Evolutionary conservation across 768 basidiomycete species (phyloP).

Genomic region (Clitopilus passeckerianus): DNA sequence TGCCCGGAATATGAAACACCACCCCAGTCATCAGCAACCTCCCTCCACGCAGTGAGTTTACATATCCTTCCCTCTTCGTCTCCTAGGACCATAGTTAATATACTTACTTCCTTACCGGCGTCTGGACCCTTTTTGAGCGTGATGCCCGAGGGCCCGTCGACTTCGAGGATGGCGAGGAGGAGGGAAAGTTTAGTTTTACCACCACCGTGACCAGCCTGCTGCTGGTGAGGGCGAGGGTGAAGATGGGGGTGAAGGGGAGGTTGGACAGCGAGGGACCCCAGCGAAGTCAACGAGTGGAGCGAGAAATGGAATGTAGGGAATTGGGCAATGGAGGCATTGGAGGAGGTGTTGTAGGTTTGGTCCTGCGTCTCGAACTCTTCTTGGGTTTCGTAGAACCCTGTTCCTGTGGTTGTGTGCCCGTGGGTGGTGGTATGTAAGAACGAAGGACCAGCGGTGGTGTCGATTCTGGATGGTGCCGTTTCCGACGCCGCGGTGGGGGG

Average conservation of each 20-base stretch:
- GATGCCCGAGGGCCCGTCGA: slow-evolving; percentile 71
- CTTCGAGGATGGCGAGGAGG: slow-evolving; percentile 66
- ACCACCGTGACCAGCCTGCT: slow-evolving; percentile 23
- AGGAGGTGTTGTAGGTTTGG: slow-evolving; percentile 52
- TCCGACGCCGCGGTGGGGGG: slow-evolving; percentile 38
- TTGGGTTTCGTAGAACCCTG: slow-evolving; percentile 26
- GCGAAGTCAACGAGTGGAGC: slow-evolving; percentile 50
- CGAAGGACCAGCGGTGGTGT: slow-evolving; percentile 15
- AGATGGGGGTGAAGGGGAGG: slow-evolving; percentile 25
- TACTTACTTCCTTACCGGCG: slow-evolving; percentile 61
- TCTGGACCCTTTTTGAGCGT: slow-evolving; percentile 64
- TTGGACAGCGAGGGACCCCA: slow-evolving; percentile 30
- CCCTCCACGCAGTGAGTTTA: slow-evolving; percentile 77
- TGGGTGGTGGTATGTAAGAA: slow-evolving; percentile 19
- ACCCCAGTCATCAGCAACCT: slow-evolving; percentile 71
- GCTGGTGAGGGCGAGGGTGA: no score
- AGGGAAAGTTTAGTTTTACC: slow-evolving; percentile 39
- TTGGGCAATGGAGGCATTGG: slow-evolving; percentile 64
- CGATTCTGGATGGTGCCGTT: slow-evolving; percentile 1
- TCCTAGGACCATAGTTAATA: slow-evolving; percentile 69
- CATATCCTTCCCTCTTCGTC: slow-evolving; percentile 67
- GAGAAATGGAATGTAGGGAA: slow-evolving; percentile 77
- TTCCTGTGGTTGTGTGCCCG: not conserved
- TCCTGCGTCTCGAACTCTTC: slow-evolving; percentile 20
- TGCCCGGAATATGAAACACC: slow-evolving; percentile 21